Evolutionary conservation across 805 yeast species (phyloP).

Genomic region (Vanderwaltozyma polyspora): DNA sequence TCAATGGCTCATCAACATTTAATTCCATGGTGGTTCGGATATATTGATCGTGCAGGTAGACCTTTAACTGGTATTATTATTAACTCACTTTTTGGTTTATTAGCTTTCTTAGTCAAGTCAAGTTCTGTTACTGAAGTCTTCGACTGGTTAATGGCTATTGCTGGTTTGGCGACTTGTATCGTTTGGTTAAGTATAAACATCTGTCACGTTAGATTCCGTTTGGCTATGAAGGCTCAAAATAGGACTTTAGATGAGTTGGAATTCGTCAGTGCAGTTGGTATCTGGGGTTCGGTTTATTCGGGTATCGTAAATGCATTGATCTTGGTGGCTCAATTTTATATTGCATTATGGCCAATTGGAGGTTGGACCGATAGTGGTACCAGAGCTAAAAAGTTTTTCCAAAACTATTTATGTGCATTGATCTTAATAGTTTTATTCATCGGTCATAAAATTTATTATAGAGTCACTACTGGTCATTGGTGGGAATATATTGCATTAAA

Average conservation of each 20-base stretch:
- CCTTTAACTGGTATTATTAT: constrained; percentile 39
- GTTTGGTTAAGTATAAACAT: constrained; percentile 49
- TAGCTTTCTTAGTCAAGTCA: constrained; percentile 45
- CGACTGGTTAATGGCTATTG: constrained; percentile 46
- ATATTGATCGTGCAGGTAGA: constrained; percentile 39
- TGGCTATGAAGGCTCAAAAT: constrained; percentile 38
- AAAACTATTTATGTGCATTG: constrained; percentile 45
- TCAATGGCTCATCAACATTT: constrained; percentile 41
- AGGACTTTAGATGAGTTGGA: constrained; percentile 21
- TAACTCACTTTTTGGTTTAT: constrained; percentile 37
- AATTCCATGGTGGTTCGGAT: constrained; percentile 38
- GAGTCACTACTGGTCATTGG: constrained; percentile 11
- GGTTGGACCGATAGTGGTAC: constrained; percentile 24
- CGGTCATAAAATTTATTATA: constrained; percentile 37
- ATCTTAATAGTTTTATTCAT: constrained; percentile 39
- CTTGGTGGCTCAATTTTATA: constrained; percentile 58
- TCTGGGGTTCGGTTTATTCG: constrained; percentile 47
- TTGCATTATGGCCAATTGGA: constrained; percentile 52
- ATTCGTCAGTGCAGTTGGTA: constrained; percentile 32
- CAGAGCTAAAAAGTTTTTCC: constrained; percentile 41
- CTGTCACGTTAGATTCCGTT: constrained; percentile 45
- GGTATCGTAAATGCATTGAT: constrained; percentile 39
- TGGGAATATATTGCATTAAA: constrained; percentile 26
- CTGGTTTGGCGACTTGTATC: constrained; percentile 46
- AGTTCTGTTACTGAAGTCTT: constrained; percentile 37